Evolutionary conservation across 306 rosid species (phyloP).

Genomic region (Cicer arietinum): DNA sequence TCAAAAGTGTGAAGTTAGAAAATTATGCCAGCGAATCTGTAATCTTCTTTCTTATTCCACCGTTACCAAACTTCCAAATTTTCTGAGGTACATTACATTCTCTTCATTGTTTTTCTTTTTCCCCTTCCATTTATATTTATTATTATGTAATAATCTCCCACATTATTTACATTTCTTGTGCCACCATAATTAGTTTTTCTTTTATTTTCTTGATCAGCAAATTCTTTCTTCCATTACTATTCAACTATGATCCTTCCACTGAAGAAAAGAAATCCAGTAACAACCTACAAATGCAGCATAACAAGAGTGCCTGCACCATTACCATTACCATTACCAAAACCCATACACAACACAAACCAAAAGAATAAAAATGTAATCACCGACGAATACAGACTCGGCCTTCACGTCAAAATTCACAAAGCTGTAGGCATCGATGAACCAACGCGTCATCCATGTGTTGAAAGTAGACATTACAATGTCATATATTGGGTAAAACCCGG

Average conservation of each 20-base stretch:
- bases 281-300: background rate
- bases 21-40: background rate
- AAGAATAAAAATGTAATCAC: background rate
- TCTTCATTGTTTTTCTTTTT: background rate
- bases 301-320: background rate
- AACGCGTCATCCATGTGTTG: background rate
- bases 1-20: background rate
- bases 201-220: background rate
- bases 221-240: background rate
- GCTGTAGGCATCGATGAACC: constrained; percentile 20
- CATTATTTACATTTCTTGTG: background rate
- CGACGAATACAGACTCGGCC: background rate
- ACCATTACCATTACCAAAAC: background rate
- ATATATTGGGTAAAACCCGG: constrained; percentile 37
- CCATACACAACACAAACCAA: background rate
- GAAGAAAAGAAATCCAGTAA: background rate
- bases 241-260: background rate
- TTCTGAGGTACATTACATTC: background rate
- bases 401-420: background rate
- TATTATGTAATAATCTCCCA: background rate
- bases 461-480: background rate
- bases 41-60: background rate
- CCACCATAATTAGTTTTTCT: background rate
- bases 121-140: background rate
- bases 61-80: background rate